Conservation (phyloP, 2,329 filamentous ascomycete species). For the Tricladium varicosporioides region DNA sequence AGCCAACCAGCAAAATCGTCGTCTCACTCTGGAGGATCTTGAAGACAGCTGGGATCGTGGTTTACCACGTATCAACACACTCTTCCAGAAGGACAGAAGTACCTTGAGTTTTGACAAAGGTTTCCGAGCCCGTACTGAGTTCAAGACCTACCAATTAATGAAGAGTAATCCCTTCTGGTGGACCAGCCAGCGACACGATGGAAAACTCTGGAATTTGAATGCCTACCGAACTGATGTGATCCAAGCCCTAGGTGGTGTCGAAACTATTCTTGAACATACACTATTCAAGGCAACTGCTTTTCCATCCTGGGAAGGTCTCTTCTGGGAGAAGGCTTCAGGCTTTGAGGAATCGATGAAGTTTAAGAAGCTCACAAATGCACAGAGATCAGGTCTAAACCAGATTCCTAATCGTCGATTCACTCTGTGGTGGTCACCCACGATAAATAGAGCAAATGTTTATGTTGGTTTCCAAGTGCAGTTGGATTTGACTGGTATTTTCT, state of each 20-base stretch:
- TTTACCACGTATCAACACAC: slow-evolving; percentile 93
- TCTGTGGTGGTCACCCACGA: slow-evolving; percentile 87
- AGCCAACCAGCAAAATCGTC: slow-evolving; percentile 94
- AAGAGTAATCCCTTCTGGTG: slow-evolving; percentile 99
- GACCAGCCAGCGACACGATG: slow-evolving; percentile 96
- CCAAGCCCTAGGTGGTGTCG: slow-evolving; percentile 86
- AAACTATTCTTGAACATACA: slow-evolving; percentile 96
- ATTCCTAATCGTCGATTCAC: slow-evolving; percentile 99
- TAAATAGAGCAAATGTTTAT: slow-evolving; percentile 95
- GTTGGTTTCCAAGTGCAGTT: slow-evolving; percentile 99
- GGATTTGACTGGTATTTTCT: slow-evolving; percentile 96
- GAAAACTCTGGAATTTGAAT: slow-evolving; percentile 96
- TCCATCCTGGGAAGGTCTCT: slow-evolving; percentile 93
- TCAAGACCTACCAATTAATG: slow-evolving; percentile 98
- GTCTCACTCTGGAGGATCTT: slow-evolving; percentile 90
- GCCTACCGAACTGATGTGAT: slow-evolving; percentile 96
- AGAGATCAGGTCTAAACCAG: slow-evolving; percentile 94
- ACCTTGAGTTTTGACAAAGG: slow-evolving; percentile 98
- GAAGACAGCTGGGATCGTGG: slow-evolving; percentile 99
- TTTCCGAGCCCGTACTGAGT: slow-evolving; percentile 91
- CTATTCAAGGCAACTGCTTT: slow-evolving; percentile 97
- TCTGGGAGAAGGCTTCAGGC: slow-evolving; percentile 72
- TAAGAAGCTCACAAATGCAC: slow-evolving; percentile 97
- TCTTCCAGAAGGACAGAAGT: slow-evolving; percentile 98
- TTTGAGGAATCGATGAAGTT: slow-evolving; percentile 78